Base-by-base conservation (phyloP, 768 basidiomycete genomes). In the Saitozyma sp. region DNA sequence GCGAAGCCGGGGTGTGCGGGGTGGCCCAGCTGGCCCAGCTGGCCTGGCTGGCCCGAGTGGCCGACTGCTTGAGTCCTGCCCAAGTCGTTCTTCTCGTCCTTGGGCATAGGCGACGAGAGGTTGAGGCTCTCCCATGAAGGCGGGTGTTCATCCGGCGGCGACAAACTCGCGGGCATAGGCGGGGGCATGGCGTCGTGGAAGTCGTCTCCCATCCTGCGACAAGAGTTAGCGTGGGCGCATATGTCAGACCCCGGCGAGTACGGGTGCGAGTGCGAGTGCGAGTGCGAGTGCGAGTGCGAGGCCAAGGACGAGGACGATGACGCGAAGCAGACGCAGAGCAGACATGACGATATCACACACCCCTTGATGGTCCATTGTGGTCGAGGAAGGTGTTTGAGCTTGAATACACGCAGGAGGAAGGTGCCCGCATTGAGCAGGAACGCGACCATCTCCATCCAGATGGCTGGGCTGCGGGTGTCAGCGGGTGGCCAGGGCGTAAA, bases 311-410 rank as follows among this genome's bases (percentile, higher is more conserved):
- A 17, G 11, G 13, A 11, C 45, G n/a, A 9, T n/a, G 43, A 20
- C 11, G 42, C 45, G 7, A 19, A 37, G 16, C 8, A 58, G 46
- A 16, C 6, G 16, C 29, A 5, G 29, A 5, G 29, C 5, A 5
- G 29, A 29, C 29, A 29, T 29, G 29, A 29, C 29, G 29, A 5
- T 29, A 5, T 2, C n/a, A 61, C 65, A 54, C 20, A 68, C 58
- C 63, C 66, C 29, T 70, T 64, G 52, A 71, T 46, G 17, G 67
- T 68, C 71, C 74, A 75, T 19, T 48, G 38, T 10, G 74, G 74
- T n/a, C 69, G 49, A 52, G 71, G 65, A 50, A 62, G 61, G 37
- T 43, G 56, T 51, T 55, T 57, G 19, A 64, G 58, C 59, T 59
- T 69, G 7, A 56, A 13, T 14, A 68, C 29, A 14, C 67, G 42